Base-by-base conservation (phyloP, 2,329 filamentous ascomycete genomes). In the Diaporthe sp. region DNA sequence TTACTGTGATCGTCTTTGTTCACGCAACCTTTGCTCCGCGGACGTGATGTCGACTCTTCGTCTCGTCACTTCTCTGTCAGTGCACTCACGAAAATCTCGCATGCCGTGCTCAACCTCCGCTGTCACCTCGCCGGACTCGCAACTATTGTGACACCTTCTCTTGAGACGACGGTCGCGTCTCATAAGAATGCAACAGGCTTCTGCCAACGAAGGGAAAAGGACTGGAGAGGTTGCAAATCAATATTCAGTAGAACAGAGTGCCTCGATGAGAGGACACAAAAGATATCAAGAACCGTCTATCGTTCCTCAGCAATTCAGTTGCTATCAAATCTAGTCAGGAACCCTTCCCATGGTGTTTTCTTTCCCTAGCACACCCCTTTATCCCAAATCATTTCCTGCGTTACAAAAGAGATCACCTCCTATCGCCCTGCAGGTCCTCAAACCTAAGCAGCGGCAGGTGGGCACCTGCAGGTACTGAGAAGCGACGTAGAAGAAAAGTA, bases 271-370 rank as follows among this genome's bases (percentile, higher is more conserved):
- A 1, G 15, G 42, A 12, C 20, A 49, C 25, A 49, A 13, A 15
- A 34, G 10, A 39, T 28, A 17, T 51, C n/a, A 12, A 22, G 17
- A 31, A 39, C 28, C 65, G 9, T 70, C 65, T 55, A 70, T 70
- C 22, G 25, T 55, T 28, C 10, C 22, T 70, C 13, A 42, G 47
- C 34, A 28, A 28, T 55, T 55, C 49, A 31, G 34, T 17, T 70
- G 65, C 49, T 42, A 42, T 55, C 49, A 55, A 55, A 31, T 70
- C 65, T 70, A 70, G n/a, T 42, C 31, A 20, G 49, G 34, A 70
- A 42, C 34, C 65, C 37, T 20, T 42, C 34, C 13, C 22, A 7
- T 53, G 31, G n/a, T 7, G 13, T 28, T 49, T 65, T 65, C 47
- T 53, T 55, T 31, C 34, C 22, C 49, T 39, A 15, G 31, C 13